A percentile compares a stretch with the other conserved stretches of the same genome.
phyloP scores from a whole-genome alignment of 371 early-diverging fungal genomes.

The Actinomortierella wolfii region DNA sequence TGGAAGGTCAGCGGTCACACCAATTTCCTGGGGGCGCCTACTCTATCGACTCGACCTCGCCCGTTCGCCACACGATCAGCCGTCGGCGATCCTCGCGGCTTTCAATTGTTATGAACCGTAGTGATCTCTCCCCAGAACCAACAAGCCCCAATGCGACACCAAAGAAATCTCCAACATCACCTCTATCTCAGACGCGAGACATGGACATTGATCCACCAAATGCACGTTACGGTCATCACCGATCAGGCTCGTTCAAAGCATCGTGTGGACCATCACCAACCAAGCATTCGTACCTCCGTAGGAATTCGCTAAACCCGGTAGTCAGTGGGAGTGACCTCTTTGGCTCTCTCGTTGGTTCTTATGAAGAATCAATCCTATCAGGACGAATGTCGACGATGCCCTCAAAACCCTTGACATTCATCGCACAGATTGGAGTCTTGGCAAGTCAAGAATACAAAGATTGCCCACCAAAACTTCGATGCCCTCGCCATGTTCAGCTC shows the following conservation, averaged over 20 bases:
- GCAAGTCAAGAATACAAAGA: conserved; percentile 59
- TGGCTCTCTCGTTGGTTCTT: conserved; percentile 77
- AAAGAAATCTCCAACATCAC: no score
- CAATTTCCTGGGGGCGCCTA: no score
- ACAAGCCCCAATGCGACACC: conserved; percentile 3
- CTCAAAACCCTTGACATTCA: conserved; percentile 74
- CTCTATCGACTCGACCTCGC: conserved; percentile 22
- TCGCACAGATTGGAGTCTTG: conserved; percentile 76
- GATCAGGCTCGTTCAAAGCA: background rate
- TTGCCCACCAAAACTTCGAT: conserved; percentile 64
- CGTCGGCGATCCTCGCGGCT: conserved; percentile 37
- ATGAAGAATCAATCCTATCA: conserved; percentile 82
- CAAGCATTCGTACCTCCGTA: conserved; percentile 15
- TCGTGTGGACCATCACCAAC: conserved; percentile 22
- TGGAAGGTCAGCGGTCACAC: no score
- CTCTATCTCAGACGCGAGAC: no score
- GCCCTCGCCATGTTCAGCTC: conserved; percentile 72
- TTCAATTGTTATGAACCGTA: conserved; percentile 38
- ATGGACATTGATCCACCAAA: no score
- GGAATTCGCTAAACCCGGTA: conserved; percentile 34
- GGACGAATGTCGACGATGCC: conserved; percentile 85
- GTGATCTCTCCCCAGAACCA: conserved; percentile 30
- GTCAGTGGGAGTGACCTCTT: conserved; percentile 44
- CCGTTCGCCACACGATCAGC: conserved; percentile 28
- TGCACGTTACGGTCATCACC: no score